phyloP scores from a whole-genome alignment of 495 filamentous ascomycete genomes.

The Lindgomyces ingoldianus region DNA sequence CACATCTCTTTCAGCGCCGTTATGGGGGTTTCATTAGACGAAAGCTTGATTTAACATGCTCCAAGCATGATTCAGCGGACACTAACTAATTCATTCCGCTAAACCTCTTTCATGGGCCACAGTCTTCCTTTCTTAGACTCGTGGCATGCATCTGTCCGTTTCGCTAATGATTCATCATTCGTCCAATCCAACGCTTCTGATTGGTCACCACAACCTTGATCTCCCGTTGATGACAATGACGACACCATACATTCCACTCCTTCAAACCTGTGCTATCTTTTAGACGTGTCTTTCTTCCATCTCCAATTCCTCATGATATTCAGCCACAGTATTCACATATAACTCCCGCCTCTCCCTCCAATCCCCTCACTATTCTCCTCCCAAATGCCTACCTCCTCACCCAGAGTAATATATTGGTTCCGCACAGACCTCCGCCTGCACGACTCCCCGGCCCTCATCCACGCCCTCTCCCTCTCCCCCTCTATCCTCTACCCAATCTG shows the following conservation, averaged over 20 bases:
- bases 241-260: slow-evolving; percentile 20
- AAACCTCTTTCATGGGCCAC: too few relatives aligned
- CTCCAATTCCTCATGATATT: not conserved
- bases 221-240: too few relatives aligned
- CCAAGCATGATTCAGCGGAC: too few relatives aligned
- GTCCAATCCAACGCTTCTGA: too few relatives aligned
- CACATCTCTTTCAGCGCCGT: too few relatives aligned
- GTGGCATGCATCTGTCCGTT: too few relatives aligned
- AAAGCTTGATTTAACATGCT: too few relatives aligned
- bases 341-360: not conserved
- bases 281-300: not conserved
- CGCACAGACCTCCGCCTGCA: slow-evolving; percentile 71
- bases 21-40: too few relatives aligned
- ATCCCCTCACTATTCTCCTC: not conserved
- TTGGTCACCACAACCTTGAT: too few relatives aligned
- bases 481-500: slow-evolving; percentile 64
- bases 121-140: too few relatives aligned
- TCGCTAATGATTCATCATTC: too few relatives aligned
- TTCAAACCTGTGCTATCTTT: not conserved
- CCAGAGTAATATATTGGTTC: slow-evolving; percentile 73
- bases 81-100: too few relatives aligned
- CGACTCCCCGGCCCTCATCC: slow-evolving; percentile 67
- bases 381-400: slow-evolving; percentile 28
- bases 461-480: slow-evolving; percentile 63
- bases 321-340: not conserved